A percentile compares a stretch with the other conserved stretches of the same genome.
Evolutionary conservation across 2,329 filamentous ascomycete genomes (phyloP).

Genomic region (Alternaria solani): DNA sequence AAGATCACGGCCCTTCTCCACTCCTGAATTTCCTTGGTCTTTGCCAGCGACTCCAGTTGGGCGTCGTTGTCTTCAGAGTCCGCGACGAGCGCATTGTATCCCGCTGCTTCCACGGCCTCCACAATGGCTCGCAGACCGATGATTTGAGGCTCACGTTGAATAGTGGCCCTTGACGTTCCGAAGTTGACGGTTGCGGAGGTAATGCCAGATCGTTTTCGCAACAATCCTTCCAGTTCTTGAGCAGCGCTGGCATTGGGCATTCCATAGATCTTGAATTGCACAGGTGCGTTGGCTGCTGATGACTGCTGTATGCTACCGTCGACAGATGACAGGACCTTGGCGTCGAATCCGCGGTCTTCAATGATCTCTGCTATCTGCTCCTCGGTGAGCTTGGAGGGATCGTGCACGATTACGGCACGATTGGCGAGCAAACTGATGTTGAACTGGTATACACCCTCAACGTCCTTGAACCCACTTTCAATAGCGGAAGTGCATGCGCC

Average conservation of each 20-base stretch:
- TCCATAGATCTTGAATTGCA: slow-evolving; percentile 87
- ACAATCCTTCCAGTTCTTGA: slow-evolving; percentile 71
- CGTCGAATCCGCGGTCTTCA: slow-evolving; percentile 90
- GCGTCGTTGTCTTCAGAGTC: slow-evolving; percentile 96
- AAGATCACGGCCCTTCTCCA: slow-evolving; percentile 84
- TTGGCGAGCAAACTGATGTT: slow-evolving; percentile 96
- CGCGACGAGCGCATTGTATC: slow-evolving; percentile 87
- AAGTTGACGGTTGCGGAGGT: slow-evolving; percentile 77
- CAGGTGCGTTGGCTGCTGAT: slow-evolving; percentile 64
- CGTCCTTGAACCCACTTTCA: slow-evolving; percentile 78
- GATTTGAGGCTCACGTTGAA: slow-evolving; percentile 74
- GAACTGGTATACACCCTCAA: slow-evolving; percentile 84
- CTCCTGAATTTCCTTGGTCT: slow-evolving; percentile 94
- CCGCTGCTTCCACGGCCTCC: slow-evolving; percentile 79
- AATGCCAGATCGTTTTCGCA: slow-evolving; percentile 74
- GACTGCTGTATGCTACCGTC: slow-evolving; percentile 63
- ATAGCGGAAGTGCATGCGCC: slow-evolving; percentile 94
- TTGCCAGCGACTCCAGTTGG: slow-evolving; percentile 92
- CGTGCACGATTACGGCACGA: slow-evolving; percentile 86
- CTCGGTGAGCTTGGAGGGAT: slow-evolving; percentile 72
- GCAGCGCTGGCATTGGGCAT: slow-evolving; percentile 76
- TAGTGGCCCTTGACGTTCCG: slow-evolving; percentile 74
- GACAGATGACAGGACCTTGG: slow-evolving; percentile 79
- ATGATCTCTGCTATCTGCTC: slow-evolving; percentile 83
- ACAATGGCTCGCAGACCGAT: slow-evolving; percentile 85